phyloP scores from a whole-genome alignment of 208 protist species.

The Tritrichomonas musculus region DNA sequence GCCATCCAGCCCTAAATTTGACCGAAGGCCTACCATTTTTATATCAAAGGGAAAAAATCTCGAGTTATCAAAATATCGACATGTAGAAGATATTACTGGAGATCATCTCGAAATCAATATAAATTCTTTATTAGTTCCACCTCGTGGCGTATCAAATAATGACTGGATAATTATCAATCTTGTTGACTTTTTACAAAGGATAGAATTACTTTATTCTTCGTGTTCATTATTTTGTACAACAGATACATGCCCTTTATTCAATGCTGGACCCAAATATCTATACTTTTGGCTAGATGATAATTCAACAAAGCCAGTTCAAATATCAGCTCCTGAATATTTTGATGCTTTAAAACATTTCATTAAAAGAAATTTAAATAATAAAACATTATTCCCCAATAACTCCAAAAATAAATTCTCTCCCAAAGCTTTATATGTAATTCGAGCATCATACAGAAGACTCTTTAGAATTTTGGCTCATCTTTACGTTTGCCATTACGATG shows the following conservation, averaged over 20 bases:
- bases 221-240: not conserved
- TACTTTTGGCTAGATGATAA: not conserved
- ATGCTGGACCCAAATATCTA: not conserved
- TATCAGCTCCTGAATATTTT: slow-evolving; percentile 8
- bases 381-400: not conserved
- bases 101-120: not conserved
- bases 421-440: not conserved
- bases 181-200: not conserved
- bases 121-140: not conserved
- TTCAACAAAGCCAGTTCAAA: not conserved
- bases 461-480: slow-evolving; percentile 2
- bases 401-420: not conserved
- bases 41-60: too few relatives aligned
- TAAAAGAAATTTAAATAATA: not conserved
- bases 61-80: not conserved
- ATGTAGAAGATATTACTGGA: not conserved
- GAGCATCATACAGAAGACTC: not conserved
- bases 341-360: not conserved
- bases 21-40: too few relatives aligned
- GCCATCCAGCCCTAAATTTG: too few relatives aligned
- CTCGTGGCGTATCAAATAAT: not conserved
- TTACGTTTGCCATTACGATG: not conserved
- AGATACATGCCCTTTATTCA: not conserved
- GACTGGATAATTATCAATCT: not conserved
- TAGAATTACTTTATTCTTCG: not conserved